Base-by-base conservation (phyloP, 331 rosid genomes). In the Acacia pycnantha region DNA sequence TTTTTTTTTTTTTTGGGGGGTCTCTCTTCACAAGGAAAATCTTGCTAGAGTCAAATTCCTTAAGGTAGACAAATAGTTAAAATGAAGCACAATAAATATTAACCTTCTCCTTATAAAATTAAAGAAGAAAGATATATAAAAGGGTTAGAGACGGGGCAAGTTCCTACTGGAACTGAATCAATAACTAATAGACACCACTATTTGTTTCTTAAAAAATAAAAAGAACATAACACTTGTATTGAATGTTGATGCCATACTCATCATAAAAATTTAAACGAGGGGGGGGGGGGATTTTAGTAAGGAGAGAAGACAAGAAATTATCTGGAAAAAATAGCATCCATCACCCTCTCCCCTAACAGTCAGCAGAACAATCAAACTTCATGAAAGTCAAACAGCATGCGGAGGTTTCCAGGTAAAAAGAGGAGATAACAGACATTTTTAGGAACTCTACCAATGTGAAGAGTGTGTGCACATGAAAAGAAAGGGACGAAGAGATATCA, bases 391-490 rank as follows among this genome's bases (percentile, higher is more conserved):
- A 37, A 37, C 73, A 35, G 47, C 48, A 35, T 8, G 27, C 27
- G 19, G 73, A 40, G 18, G 73, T 19, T 68, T 43, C 21, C 4
- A 43, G 6, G 15, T 21, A 54, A 54, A 53, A 21, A 54, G 19
- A 43, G 59, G 76, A 29, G 44, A 61, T 62, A 48, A 41, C 35
- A 44, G 43, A 44, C 31, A 59, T 14, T 61, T 54, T 43, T 27
- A 70, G 81, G 74, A 59, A 82, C 27, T 79, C 72, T 14, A 79
- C 33, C 19, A 72, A 68, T 70, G 53, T 61, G 68, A 79, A 15
- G 76, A 21, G 14, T 7, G 40, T 26, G 76, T 5, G 21, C 0
- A 15, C 3, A 26, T 22, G 41, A 37, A 29, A 50, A 31, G 24
- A 29, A 15, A 27, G 56, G 33, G 46, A 75, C n/a, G 71, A 59